Percentiles rank a stretch among this genome's conserved stretches.
phyloP scores from a whole-genome alignment of 148 eudicot species.

The Persicaria maculosa region DNA sequence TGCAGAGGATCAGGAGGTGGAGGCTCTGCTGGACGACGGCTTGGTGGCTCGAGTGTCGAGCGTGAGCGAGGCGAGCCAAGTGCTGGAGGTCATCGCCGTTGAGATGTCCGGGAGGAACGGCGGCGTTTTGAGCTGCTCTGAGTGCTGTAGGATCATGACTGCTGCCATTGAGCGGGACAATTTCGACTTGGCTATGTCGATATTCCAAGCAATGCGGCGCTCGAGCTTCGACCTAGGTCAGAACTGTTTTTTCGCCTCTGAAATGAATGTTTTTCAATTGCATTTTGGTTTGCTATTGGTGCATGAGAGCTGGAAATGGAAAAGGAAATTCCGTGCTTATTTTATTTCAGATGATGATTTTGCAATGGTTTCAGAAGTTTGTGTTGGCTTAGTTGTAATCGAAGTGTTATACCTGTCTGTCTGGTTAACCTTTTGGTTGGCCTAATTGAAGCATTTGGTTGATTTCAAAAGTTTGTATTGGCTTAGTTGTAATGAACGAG shows the following conservation, averaged over 20 bases:
- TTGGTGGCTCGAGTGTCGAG: conserved; percentile 39
- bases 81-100: conserved; percentile 37
- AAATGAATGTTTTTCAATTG: conserved; percentile 9
- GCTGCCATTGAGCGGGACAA: conserved; percentile 66
- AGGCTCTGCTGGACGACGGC: conserved; percentile 28
- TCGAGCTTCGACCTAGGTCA: conserved; percentile 59
- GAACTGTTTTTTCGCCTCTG: background rate
- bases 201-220: conserved; percentile 68
- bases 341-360: background rate
- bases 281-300: background rate
- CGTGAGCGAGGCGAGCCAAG: conserved; percentile 57
- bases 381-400: background rate
- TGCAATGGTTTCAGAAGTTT: background rate
- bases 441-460: too few relatives aligned
- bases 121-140: conserved; percentile 41
- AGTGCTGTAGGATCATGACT: conserved; percentile 56
- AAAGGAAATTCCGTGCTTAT: background rate
- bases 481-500: background rate
- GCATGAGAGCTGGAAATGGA: background rate
- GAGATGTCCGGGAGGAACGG: conserved; percentile 23
- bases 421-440: background rate
- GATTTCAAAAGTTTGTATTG: background rate
- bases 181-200: conserved; percentile 70
- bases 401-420: background rate
- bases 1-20: background rate